Evolutionary conservation across 176 grass and related monocot genomes (phyloP), one percentile per base, ranked within the genome.

Genomic region (Ensete glaucum): DNA sequence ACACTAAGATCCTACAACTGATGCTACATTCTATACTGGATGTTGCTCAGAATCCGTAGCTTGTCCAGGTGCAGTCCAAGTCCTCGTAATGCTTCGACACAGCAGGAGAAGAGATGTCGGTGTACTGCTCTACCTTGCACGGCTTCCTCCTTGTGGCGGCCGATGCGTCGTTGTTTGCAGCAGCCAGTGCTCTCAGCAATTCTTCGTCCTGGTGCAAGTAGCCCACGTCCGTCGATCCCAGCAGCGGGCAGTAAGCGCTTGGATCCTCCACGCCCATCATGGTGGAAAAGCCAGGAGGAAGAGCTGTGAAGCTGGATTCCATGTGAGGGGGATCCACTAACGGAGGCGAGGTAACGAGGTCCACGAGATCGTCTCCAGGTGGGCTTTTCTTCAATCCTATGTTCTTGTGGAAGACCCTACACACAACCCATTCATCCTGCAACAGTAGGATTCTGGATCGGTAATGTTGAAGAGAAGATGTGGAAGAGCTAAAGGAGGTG

Each of bases 61-160:
- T 54, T 9, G 71, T 73, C 52, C 71, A 13, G 71, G 65, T 13
- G 1, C 11, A 23, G 13, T 43, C 65, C 11, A 68, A 34, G 65
- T 15, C 23, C 3, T 68, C 65, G 11, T 48, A 43, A 15, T 68
- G 9, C 65, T 25, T 29, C 11, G 22, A 26, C 23, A 25, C 27
- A 14, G 34, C 3, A 11, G 34, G 2, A 3, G 65, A 68, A 15
- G 65, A 68, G 25, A 49, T 68, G 12, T 68, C 50, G 72, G 72
- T 57, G 52, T 34, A 74, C 72, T 55, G 72, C 53, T 74, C 72
- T 1, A 56, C 53, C 72, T 74, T 74, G 53, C 72, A 74, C n/a
- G 55, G 53, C 72, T 52, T 50, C 43, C 48, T 52, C 43, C 48
- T 52, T 15, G 20, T 25, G 8, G 16, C 19, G 26, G 65, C 13